These are phyloP conservation scores for Nyctanthes arbortristis DNA, from an alignment of 257 asterid species.

Conservation along the genomic window DNA sequence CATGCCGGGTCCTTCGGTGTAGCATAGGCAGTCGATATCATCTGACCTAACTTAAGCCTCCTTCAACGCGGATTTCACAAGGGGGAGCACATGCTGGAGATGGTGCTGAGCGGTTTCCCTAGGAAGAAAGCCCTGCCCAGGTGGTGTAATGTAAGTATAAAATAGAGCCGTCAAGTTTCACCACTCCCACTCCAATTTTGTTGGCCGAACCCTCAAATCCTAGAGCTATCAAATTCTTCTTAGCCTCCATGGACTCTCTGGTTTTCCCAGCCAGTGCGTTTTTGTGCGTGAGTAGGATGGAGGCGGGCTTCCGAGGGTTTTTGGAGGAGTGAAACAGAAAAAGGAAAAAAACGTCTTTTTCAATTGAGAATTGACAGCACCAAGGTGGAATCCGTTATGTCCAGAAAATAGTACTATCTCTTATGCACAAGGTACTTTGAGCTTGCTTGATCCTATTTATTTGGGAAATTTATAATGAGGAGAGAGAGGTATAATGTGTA, in stretches of 20 bases:
- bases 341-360: neutral
- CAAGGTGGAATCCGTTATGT: too few relatives aligned
- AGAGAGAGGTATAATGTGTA: too few relatives aligned
- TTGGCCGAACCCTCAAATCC: slow-evolving; percentile 96
- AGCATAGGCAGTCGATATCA: slow-evolving; percentile 84
- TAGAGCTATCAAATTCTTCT: slow-evolving; percentile 59
- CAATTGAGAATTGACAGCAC: too few relatives aligned
- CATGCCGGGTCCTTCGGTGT: slow-evolving; percentile 98
- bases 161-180: slow-evolving; percentile 70
- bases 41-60: slow-evolving; percentile 55
- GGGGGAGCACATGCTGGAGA: slow-evolving; percentile 76
- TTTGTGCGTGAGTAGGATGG: neutral
- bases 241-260: slow-evolving; percentile 42
- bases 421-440: too few relatives aligned
- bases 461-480: too few relatives aligned
- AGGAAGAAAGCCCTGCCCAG: slow-evolving; percentile 95
- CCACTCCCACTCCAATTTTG: slow-evolving; percentile 88
- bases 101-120: slow-evolving; percentile 98
- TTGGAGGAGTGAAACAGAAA: neutral
- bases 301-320: neutral
- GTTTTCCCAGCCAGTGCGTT: neutral
- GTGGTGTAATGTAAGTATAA: slow-evolving; percentile 92
- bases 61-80: slow-evolving; percentile 64
- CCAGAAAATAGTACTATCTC: too few relatives aligned
- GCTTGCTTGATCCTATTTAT: too few relatives aligned